Evolutionary conservation across 2,329 filamentous ascomycete genomes (phyloP).

Genomic region (Rasamsonia emersonii): DNA sequence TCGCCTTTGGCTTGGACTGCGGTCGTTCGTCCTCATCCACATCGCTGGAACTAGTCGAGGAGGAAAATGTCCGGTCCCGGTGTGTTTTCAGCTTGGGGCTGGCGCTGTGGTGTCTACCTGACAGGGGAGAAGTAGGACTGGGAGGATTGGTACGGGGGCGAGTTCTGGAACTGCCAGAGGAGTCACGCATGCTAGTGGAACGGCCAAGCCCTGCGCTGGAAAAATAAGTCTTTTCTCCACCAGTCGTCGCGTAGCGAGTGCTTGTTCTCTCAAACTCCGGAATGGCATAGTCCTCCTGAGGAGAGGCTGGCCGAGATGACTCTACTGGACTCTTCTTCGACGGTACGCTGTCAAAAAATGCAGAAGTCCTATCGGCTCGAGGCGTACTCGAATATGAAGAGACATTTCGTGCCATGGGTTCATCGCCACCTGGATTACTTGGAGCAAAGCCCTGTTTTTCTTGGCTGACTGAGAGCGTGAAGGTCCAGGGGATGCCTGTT

Average conservation of each 20-base stretch:
- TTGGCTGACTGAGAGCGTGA: slow-evolving; percentile 36
- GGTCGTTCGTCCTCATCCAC: slow-evolving; percentile 21
- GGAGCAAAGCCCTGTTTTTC: slow-evolving; percentile 52
- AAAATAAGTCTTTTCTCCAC: slow-evolving; percentile 51
- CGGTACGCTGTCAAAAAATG: slow-evolving; percentile 30
- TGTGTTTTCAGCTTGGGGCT: slow-evolving; percentile 33
- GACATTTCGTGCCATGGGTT: slow-evolving; percentile 46
- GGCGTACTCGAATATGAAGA: slow-evolving; percentile 39
- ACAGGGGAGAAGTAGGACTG: slow-evolving; percentile 22
- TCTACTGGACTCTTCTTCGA: slow-evolving; percentile 32
- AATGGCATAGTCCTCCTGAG: slow-evolving; percentile 19
- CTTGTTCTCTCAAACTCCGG: slow-evolving; percentile 43
- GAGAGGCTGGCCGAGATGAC: slow-evolving; percentile 13
- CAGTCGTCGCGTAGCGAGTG: slow-evolving; percentile 45
- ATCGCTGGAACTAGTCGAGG: slow-evolving; percentile 33
- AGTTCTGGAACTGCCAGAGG: slow-evolving; percentile 29
- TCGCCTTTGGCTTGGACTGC: slow-evolving; percentile 30
- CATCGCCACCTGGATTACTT: slow-evolving; percentile 50
- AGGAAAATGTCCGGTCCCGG: slow-evolving; percentile 22
- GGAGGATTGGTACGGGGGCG: slow-evolving; percentile 28
- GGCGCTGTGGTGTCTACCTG: slow-evolving; percentile 33
- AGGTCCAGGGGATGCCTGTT: slow-evolving; percentile 23
- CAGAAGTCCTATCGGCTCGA: slow-evolving; percentile 23
- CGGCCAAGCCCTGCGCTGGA: slow-evolving; percentile 43
- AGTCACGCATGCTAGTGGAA: slow-evolving; percentile 46